Evolutionary conservation across 768 basidiomycete genomes (phyloP).

Genomic region (Rhodotorula toruloides): DNA sequence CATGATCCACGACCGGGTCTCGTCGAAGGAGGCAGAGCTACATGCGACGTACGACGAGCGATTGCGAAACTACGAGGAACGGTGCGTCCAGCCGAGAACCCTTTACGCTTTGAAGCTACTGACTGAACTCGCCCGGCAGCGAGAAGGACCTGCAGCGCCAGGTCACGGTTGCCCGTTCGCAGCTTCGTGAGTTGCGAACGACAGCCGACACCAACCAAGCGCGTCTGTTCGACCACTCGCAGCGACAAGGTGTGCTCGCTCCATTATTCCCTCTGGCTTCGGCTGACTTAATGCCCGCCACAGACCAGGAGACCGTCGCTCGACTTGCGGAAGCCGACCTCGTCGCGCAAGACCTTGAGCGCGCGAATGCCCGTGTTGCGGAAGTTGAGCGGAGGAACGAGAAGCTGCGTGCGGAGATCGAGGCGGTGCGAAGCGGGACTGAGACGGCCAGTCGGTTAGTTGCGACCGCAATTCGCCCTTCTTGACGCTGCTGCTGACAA

Average conservation of each 20-base stretch:
- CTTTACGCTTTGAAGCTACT: neutral
- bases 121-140: slow-evolving; percentile 48
- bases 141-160: slow-evolving; percentile 93
- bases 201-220: slow-evolving; percentile 92
- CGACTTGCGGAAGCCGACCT: slow-evolving; percentile 91
- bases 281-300: neutral
- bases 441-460: slow-evolving; percentile 65
- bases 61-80: slow-evolving; percentile 89
- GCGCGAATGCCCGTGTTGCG: slow-evolving; percentile 89
- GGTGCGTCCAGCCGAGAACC: slow-evolving; percentile 54
- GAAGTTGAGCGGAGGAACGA: slow-evolving; percentile 93
- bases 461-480: slow-evolving; percentile 6
- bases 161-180: slow-evolving; percentile 75
- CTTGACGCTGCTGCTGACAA: too few relatives aligned
- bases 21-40: slow-evolving; percentile 90
- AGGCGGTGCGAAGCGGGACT: slow-evolving; percentile 72
- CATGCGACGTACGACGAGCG: slow-evolving; percentile 96
- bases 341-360: slow-evolving; percentile 85
- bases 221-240: slow-evolving; percentile 80
- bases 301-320: slow-evolving; percentile 85
- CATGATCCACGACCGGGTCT: slow-evolving; percentile 78
- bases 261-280: neutral
- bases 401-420: slow-evolving; percentile 90
- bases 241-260: slow-evolving; percentile 66
- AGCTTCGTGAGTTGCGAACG: slow-evolving; percentile 79